Evolutionary conservation across 1,284 basidiomycete species (phyloP).

Genomic region (Austropuccinia psidii): DNA sequence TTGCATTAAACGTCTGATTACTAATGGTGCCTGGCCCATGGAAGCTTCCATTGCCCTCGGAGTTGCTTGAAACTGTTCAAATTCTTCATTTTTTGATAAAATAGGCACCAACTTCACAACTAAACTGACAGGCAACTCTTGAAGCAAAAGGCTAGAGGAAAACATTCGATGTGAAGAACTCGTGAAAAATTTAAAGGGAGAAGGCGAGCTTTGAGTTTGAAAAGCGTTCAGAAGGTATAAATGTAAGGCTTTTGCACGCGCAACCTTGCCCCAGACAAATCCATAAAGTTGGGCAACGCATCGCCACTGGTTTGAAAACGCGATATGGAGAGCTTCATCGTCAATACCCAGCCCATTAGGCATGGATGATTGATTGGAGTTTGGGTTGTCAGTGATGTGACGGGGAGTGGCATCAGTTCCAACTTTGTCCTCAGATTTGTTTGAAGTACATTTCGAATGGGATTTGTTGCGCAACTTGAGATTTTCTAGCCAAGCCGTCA

Average conservation of each 20-base stretch:
- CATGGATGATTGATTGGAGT: neutral
- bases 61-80: constrained; percentile 53
- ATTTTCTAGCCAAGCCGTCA: constrained; percentile 28
- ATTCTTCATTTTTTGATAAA: constrained; percentile 54
- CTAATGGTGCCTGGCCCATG: constrained; percentile 54
- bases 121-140: constrained; percentile 56
- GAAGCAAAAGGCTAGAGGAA: constrained; percentile 55
- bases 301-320: constrained; percentile 51
- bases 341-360: neutral
- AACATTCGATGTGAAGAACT: constrained; percentile 54
- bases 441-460: neutral
- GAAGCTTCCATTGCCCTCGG: constrained; percentile 52
- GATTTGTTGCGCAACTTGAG: constrained; percentile 10
- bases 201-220: constrained; percentile 45
- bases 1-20: constrained; percentile 54
- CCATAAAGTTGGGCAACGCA: constrained; percentile 63
- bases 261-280: constrained; percentile 58
- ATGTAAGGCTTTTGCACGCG: constrained; percentile 60
- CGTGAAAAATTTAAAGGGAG: constrained; percentile 54
- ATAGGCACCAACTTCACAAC: constrained; percentile 60
- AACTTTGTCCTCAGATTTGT: neutral
- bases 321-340: constrained; percentile 18
- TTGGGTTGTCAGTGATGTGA: constrained; percentile 2
- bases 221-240: constrained; percentile 55
- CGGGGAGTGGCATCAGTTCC: constrained; percentile 8